Conservation (phyloP, 78 protist genomes). For the Speleostelium caveatum region DNA sequence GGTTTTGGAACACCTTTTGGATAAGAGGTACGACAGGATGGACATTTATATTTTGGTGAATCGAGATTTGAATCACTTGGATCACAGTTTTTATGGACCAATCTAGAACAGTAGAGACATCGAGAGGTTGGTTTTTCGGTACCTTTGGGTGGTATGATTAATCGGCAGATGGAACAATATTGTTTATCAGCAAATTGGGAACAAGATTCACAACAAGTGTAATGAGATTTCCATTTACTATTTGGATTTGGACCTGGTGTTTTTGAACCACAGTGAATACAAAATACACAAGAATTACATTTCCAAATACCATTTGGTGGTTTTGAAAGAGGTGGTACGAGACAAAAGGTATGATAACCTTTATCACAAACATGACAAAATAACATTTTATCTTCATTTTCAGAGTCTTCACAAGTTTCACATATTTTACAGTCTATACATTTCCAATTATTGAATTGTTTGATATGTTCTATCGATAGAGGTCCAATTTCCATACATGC, state of each 20-base stretch:
- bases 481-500: constrained; percentile 21
- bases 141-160: background rate
- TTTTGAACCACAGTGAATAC: constrained; percentile 55
- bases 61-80: constrained; percentile 13
- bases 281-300: constrained; percentile 48
- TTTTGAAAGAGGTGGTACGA: constrained; percentile 30
- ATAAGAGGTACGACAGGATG: background rate
- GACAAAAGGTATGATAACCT: constrained; percentile 79
- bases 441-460: constrained; percentile 24
- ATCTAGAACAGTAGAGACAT: constrained; percentile 41
- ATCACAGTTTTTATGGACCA: constrained; percentile 51
- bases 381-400: constrained; percentile 56
- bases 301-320: constrained; percentile 80
- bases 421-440: constrained; percentile 79
- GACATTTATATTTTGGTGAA: constrained; percentile 33
- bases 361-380: constrained; percentile 81
- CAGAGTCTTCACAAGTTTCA: constrained; percentile 67
- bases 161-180: constrained; percentile 50
- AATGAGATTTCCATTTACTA: constrained; percentile 28
- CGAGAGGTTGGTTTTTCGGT: constrained; percentile 12
- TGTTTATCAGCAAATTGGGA: constrained; percentile 15
- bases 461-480: constrained; percentile 18
- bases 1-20: constrained; percentile 26
- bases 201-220: constrained; percentile 54
- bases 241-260: background rate